Conservation (phyloP, 495 filamentous ascomycete species). For the Penicillium mononematosum region DNA sequence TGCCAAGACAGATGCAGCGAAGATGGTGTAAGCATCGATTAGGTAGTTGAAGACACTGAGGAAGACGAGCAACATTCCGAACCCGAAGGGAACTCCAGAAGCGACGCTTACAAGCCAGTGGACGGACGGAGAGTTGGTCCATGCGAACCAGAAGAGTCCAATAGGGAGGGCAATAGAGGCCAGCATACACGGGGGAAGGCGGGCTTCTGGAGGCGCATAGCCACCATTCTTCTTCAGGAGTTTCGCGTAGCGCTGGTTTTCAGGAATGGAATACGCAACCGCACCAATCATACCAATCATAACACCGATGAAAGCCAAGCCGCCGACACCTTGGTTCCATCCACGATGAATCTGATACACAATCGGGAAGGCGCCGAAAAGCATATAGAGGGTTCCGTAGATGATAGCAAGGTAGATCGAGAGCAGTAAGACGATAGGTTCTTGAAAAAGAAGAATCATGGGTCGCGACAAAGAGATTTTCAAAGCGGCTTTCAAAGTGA, state of each 20-base stretch:
- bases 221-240: conserved; percentile 30
- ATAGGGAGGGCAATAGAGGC: conserved; percentile 35
- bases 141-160: conserved; percentile 58
- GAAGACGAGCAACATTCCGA: conserved; percentile 66
- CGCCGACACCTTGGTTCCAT: conserved; percentile 66
- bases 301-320: conserved; percentile 72
- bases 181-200: conserved; percentile 38
- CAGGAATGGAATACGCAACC: conserved; percentile 42
- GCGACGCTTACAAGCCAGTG: conserved; percentile 63
- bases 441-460: conserved; percentile 37
- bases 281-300: conserved; percentile 71
- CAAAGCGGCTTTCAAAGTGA: conserved; percentile 25
- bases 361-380: conserved; percentile 74
- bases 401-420: conserved; percentile 66
- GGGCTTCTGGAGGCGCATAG: conserved; percentile 37
- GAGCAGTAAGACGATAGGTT: conserved; percentile 57
- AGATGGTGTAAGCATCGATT: conserved; percentile 70
- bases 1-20: conserved; percentile 69
- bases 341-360: conserved; percentile 67
- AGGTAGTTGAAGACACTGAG: conserved; percentile 68
- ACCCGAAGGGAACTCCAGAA: conserved; percentile 62
- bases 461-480: conserved; percentile 39
- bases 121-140: conserved; percentile 60
- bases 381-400: conserved; percentile 71
- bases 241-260: conserved; percentile 40